Evolutionary conservation across 2,329 filamentous ascomycete genomes (phyloP).

Genomic region (Neofusicoccum parvum): DNA sequence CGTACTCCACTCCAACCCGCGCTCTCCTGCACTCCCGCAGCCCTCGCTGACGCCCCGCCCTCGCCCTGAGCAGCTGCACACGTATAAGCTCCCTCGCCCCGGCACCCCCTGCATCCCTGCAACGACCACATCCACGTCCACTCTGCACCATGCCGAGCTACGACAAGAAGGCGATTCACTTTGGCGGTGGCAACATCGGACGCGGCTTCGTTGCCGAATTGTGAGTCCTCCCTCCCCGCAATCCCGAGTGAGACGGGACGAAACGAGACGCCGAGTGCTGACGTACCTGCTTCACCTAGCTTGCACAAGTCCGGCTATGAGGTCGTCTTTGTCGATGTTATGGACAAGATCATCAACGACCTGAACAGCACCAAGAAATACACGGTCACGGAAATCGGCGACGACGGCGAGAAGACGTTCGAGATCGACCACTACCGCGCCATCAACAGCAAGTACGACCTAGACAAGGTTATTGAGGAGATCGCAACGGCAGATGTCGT

Average conservation of each 20-base stretch:
- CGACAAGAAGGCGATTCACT: constrained; percentile 55
- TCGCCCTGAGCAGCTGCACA: background rate
- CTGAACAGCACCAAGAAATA: constrained; percentile 78
- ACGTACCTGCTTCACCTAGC: constrained; percentile 52
- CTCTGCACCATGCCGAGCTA: constrained; percentile 23
- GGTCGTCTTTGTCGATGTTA: constrained; percentile 94
- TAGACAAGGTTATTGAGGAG: constrained; percentile 78
- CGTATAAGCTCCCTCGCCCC: background rate
- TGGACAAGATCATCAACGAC: constrained; percentile 76
- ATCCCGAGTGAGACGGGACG: background rate
- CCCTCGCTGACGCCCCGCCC: background rate
- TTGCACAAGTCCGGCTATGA: constrained; percentile 94
- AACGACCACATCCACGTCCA: background rate
- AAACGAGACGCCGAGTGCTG: background rate
- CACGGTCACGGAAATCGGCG: constrained; percentile 89
- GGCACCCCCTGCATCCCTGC: background rate
- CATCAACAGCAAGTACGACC: constrained; percentile 89
- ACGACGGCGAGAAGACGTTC: constrained; percentile 77
- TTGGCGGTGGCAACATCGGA: constrained; percentile 57
- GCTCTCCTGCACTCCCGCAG: background rate
- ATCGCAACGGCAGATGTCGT: constrained; percentile 87
- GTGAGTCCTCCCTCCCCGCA: constrained; percentile 1
- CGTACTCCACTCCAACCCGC: constrained; percentile 7
- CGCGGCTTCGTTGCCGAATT: constrained; percentile 49
- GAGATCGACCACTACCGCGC: constrained; percentile 94